Evolutionary conservation across 805 yeast species (phyloP).

Genomic region (Saccharomycopsis sp.): DNA sequence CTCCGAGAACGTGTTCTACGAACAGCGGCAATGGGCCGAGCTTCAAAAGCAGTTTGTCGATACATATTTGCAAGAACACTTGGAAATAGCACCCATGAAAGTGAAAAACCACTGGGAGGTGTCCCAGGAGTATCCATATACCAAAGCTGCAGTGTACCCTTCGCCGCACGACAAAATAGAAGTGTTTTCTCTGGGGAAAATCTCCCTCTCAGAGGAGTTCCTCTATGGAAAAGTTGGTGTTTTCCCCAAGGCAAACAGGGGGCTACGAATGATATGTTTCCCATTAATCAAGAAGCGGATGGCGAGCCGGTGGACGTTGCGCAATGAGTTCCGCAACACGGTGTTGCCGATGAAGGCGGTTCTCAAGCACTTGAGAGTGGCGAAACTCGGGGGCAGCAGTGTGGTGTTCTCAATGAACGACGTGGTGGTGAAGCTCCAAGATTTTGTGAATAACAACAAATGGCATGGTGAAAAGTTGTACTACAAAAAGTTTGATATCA

Average conservation of each 20-base stretch:
- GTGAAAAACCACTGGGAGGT: too few relatives aligned
- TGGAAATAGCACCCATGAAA: slow-evolving; percentile 24
- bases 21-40: slow-evolving; percentile 49
- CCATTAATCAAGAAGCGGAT: slow-evolving; percentile 30
- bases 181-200: too few relatives aligned
- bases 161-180: too few relatives aligned
- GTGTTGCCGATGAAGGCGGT: slow-evolving; percentile 12
- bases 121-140: too few relatives aligned
- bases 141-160: too few relatives aligned
- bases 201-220: slow-evolving; percentile 21
- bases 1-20: slow-evolving; percentile 37
- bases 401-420: not conserved
- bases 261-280: slow-evolving; percentile 53
- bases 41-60: slow-evolving; percentile 35
- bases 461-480: slow-evolving; percentile 26
- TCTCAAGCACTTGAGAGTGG: slow-evolving; percentile 3
- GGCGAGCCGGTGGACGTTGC: not conserved
- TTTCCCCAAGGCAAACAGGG: slow-evolving; percentile 47
- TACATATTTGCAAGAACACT: slow-evolving; percentile 32
- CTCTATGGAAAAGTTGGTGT: slow-evolving; percentile 38
- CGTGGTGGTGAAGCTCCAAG: slow-evolving; percentile 10
- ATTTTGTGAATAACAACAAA: slow-evolving; percentile 4
- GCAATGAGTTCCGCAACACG: not conserved
- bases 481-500: slow-evolving; percentile 66
- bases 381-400: slow-evolving; percentile 1